Base-by-base conservation (phyloP, 2,329 filamentous ascomycete genomes). In the Aschersonia sp. region DNA sequence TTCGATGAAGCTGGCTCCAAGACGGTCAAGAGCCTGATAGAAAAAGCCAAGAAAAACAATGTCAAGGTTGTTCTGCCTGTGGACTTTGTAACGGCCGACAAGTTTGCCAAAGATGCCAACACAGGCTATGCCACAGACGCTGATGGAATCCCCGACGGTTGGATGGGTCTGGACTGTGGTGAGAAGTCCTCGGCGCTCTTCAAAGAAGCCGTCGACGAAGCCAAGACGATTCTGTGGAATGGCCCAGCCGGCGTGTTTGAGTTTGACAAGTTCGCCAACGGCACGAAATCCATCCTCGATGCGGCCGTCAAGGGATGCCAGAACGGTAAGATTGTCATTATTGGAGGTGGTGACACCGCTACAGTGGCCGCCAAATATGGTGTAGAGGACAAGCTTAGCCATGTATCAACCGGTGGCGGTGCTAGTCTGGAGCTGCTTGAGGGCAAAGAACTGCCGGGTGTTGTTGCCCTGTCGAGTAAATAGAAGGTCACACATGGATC, bases 141-240 rank as follows among this genome's bases (percentile, higher is more conserved):
- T 59, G 76, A 85, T 30, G 92, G 92, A 54, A 95, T 98, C 57
- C 88, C 89, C 52, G 89, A 97, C 61, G 92, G 89, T 66, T 97
- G 85, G 87, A 89, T 95, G 87, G 92, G 92, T 63, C 83, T 98
- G 45, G 92, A 98, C 72, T 92, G 87, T 63, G 92, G 92, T 50
- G 77, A 83, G 54, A 82, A 95, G 81, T 89, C 83, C 56, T 76
- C 94, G 60, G 79, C 88, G 72, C 77, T 94, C 49, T 97, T 85
- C 81, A 81, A 90, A 74, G 73, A 83, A 63, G 81, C 89, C 56
- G 97, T 98, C 57, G 74, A 76, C 55, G 81, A 90, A 60, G 80
- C 90, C 55, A 81, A 95, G 77, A 98, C 92, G 49, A 95, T 98
- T 66, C 84, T 98, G 54, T 98, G 92, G 92, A 98, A 98, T 74